Evolutionary conservation across 2,329 filamentous ascomycete species (phyloP).

Genomic region (Beauveria pseudobassiana): DNA sequence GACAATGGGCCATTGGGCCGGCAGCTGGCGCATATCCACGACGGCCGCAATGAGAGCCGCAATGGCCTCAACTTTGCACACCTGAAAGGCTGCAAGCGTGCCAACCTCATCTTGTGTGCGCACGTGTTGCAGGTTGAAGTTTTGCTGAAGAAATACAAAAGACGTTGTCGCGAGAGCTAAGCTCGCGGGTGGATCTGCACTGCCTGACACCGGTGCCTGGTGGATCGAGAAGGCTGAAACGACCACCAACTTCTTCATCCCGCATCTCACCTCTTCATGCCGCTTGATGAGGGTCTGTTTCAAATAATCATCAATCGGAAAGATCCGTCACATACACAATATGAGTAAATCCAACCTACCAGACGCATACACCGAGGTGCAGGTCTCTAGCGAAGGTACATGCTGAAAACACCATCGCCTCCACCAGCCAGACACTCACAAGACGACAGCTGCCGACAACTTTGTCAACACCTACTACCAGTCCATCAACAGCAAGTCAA

Average conservation of each 20-base stretch:
- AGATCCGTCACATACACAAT: not conserved
- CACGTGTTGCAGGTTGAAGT: not conserved
- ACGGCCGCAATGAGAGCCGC: slow-evolving; percentile 13
- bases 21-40: slow-evolving; percentile 24
- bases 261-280: not conserved
- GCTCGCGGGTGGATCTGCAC: not conserved
- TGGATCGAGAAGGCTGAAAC: not conserved
- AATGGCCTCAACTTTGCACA: slow-evolving; percentile 18
- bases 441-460: slow-evolving; percentile 52
- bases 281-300: not conserved
- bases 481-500: slow-evolving; percentile 57
- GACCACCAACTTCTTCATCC: not conserved
- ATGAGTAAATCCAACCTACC: slow-evolving; percentile 27
- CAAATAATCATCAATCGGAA: too few relatives aligned
- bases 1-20: slow-evolving; percentile 16
- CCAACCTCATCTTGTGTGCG: slow-evolving; percentile 20
- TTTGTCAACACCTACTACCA: slow-evolving; percentile 72
- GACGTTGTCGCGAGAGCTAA: not conserved
- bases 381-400: slow-evolving; percentile 39
- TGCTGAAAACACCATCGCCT: slow-evolving; percentile 4
- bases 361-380: slow-evolving; percentile 36
- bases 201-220: not conserved
- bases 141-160: not conserved
- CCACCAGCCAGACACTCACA: slow-evolving; percentile 2
- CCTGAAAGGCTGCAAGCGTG: slow-evolving; percentile 20